Percentiles rank a stretch among this genome's conserved stretches.
phyloP scores from a whole-genome alignment of 805 yeast genomes.

The Candida peoriensis region DNA sequence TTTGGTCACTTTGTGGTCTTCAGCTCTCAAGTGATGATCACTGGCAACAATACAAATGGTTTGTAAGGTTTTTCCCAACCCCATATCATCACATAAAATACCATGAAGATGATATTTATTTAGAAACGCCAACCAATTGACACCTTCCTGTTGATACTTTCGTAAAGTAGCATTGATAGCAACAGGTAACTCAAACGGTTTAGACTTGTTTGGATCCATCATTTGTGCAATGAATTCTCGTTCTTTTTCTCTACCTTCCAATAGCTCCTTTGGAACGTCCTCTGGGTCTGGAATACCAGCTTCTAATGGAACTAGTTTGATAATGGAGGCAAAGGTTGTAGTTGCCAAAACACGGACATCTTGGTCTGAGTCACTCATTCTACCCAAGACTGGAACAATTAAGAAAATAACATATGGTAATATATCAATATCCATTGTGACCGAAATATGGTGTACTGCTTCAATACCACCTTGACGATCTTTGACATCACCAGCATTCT shows the following conservation, averaged over 20 bases:
- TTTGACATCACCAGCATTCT: constrained; percentile 61
- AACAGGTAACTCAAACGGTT: constrained; percentile 85
- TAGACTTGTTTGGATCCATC: constrained; percentile 93
- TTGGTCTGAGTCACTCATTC: constrained; percentile 93
- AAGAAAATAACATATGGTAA: constrained; percentile 92
- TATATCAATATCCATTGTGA: constrained; percentile 81
- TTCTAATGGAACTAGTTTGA: constrained; percentile 92
- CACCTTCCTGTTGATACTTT: constrained; percentile 97
- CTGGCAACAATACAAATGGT: constrained; percentile 96
- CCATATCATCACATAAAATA: constrained; percentile 98
- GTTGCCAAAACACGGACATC: constrained; percentile 91
- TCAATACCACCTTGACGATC: constrained; percentile 95
- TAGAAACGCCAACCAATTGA: constrained; percentile 94
- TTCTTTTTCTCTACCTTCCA: constrained; percentile 88
- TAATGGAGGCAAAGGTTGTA: constrained; percentile 92
- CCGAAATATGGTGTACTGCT: constrained; percentile 78
- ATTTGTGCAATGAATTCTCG: constrained; percentile 92
- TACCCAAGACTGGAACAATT: constrained; percentile 92
- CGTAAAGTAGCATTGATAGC: constrained; percentile 89
- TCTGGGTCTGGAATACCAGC: constrained; percentile 96
- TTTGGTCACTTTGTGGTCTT: constrained; percentile 54
- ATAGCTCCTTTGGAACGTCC: constrained; percentile 77
- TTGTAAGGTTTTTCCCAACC: constrained; percentile 94
- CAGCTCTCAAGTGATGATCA: constrained; percentile 83
- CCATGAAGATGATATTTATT: constrained; percentile 96